phyloP scores from a whole-genome alignment of 345 rosid species.

The Euphorbia pulcherrima region DNA sequence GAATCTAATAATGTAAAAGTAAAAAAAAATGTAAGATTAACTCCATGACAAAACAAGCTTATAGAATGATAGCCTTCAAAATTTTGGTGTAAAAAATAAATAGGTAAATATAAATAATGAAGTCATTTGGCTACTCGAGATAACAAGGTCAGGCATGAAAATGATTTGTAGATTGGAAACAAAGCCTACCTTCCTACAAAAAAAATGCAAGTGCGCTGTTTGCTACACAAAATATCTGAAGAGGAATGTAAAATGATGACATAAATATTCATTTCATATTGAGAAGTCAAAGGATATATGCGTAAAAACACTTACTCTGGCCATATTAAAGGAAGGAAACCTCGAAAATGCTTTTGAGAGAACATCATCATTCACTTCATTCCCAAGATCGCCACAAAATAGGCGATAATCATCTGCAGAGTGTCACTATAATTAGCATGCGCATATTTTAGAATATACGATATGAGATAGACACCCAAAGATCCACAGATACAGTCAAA shows the following conservation, averaged over 20 bases:
- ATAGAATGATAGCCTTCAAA: neutral
- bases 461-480: conserved; percentile 2
- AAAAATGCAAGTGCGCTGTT: conserved; percentile 30
- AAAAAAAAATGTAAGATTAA: neutral
- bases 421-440: conserved; percentile 11
- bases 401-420: conserved; percentile 82
- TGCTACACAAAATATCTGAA: conserved; percentile 58
- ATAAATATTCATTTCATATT: conserved; percentile 17
- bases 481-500: neutral
- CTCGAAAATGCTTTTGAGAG: conserved; percentile 91
- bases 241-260: conserved; percentile 35
- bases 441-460: neutral
- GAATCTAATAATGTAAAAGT: neutral
- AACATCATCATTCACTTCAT: conserved; percentile 99
- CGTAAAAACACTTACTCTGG: conserved; percentile 48
- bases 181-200: conserved; percentile 50
- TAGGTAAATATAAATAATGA: neutral
- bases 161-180: conserved; percentile 12
- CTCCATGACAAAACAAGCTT: neutral
- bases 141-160: conserved; percentile 3
- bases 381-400: conserved; percentile 98
- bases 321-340: conserved; percentile 97
- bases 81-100: neutral
- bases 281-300: conserved; percentile 12
- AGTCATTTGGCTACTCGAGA: conserved; percentile 13